Percentiles rank a stretch among this genome's conserved stretches.
These are phyloP conservation scores for Penicillium sp. DNA, from an alignment of 2,329 filamentous ascomycete species.

Conservation along the genomic window DNA sequence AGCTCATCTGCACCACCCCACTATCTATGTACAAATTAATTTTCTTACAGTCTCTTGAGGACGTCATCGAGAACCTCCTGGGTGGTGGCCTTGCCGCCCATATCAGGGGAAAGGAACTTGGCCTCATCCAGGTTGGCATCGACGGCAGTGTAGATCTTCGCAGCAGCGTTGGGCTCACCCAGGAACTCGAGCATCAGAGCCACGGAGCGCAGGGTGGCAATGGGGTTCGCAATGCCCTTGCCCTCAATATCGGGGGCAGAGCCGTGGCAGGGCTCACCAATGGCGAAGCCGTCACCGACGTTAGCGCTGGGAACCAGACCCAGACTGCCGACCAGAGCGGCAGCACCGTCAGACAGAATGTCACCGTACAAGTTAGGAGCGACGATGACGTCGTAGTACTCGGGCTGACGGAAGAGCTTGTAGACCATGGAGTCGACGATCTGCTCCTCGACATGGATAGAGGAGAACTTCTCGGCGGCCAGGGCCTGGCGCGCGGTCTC, in stretches of 20 bases:
- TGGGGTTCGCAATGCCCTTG: conserved; percentile 89
- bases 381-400: conserved; percentile 96
- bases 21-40: conserved; percentile 22
- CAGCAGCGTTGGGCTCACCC: conserved; percentile 81
- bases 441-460: conserved; percentile 83
- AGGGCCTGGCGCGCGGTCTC: conserved; percentile 75
- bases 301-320: conserved; percentile 95
- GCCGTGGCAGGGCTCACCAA: conserved; percentile 97
- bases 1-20: not conserved
- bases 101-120: conserved; percentile 80
- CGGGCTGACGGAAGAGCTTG: conserved; percentile 96
- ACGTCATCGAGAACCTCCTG: conserved; percentile 87
- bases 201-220: conserved; percentile 88
- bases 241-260: conserved; percentile 95
- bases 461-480: conserved; percentile 64
- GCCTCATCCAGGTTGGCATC: conserved; percentile 87
- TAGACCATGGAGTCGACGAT: conserved; percentile 99
- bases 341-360: conserved; percentile 92
- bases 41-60: conserved; percentile 71
- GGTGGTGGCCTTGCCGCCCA: conserved; percentile 85
- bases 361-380: conserved; percentile 97
- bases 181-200: conserved; percentile 97
- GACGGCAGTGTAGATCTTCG: conserved; percentile 86
- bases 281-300: conserved; percentile 90
- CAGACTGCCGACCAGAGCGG: conserved; percentile 86